Evolutionary conservation across 495 filamentous ascomycete genomes (phyloP), one percentile per base, ranked within the genome.

Genomic region (Penicillium bovifimosum): DNA sequence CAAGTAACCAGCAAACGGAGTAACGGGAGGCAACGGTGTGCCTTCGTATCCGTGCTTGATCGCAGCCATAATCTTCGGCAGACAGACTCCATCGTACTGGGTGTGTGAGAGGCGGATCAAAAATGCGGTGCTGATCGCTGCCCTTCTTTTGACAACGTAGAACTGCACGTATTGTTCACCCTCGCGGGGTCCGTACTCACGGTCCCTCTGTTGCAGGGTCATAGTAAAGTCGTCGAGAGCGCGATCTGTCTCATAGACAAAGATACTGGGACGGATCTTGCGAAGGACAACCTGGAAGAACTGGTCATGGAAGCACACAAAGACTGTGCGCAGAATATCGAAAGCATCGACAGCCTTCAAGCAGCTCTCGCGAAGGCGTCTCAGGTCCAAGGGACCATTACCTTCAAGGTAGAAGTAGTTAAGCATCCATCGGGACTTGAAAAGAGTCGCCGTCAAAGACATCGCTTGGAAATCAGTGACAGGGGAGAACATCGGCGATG

Each of bases 61-160:
- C 9, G 82, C 79, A 4, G 69, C 57, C 46, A 87, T 74, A 14
- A 88, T 78, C 29, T 73, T 73, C 0, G 85, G 78, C 5, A 90
- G 73, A 58, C 79, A 88, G 1, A 88, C 76, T 32, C 84, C 86
- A 56, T 89, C 86, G 58, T 86, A 90, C 49, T 89, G 86, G 0
- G 86, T 83, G 62, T 90, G 86, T 0, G 84, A 88, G 5, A 89
- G 74, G 5, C 84, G 76, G 43, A 90, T 72, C 48, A 80, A 65
- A n/a, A 38, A 90, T 82, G n/a, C 76, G 78, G 61, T 80, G 75
- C 6, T 66, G 71, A 33, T 76, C 64, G 11, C 66, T 72, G 7
- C 63, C 62, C 45, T 73, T 75, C 53, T 75, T 72, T 76, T 74
- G 50, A 85, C 71, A 41, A 84, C 73, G 38, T 80, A 73, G 62